Evolutionary conservation across 2,329 filamentous ascomycete species (phyloP).

Genomic region (Nakataea oryzae): DNA sequence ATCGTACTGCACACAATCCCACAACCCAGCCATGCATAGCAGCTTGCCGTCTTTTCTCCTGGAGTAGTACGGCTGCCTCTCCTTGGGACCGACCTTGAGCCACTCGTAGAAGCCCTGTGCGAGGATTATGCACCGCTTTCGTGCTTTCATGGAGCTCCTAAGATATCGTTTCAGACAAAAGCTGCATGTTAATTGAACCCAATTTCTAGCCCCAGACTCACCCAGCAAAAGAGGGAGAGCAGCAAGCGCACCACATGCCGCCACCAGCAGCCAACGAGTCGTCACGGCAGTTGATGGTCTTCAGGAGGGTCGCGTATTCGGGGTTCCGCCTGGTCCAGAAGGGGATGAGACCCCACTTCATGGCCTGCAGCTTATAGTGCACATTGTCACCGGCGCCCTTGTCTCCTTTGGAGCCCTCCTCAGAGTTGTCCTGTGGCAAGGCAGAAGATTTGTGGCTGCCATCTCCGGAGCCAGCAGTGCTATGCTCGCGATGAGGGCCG

Average conservation of each 20-base stretch:
- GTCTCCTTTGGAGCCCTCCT: slow-evolving; percentile 1
- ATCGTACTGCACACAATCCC: slow-evolving; percentile 79
- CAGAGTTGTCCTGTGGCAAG: slow-evolving; percentile 3
- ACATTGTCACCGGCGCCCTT: slow-evolving; percentile 20
- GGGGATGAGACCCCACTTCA: slow-evolving; percentile 93
- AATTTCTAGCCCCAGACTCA: too few species aligned
- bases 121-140: slow-evolving; percentile 77
- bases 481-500: slow-evolving; percentile 21
- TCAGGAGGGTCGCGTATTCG: slow-evolving; percentile 66
- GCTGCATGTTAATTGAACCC: background rate
- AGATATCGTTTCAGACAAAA: background rate
- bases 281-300: slow-evolving; percentile 90
- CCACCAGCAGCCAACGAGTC: slow-evolving; percentile 68
- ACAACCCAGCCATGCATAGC: slow-evolving; percentile 85
- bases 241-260: slow-evolving; percentile 67
- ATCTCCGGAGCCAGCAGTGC: too few species aligned
- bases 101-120: slow-evolving; percentile 96
- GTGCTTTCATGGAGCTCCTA: slow-evolving; percentile 62
- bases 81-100: slow-evolving; percentile 67
- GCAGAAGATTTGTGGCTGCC: background rate
- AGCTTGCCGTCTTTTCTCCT: slow-evolving; percentile 72
- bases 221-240: too few species aligned
- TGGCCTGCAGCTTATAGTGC: slow-evolving; percentile 75
- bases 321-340: slow-evolving; percentile 86
- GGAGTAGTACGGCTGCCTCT: slow-evolving; percentile 77